Base-by-base conservation (phyloP, 768 basidiomycete species). In the Amanita rimosa region DNA sequence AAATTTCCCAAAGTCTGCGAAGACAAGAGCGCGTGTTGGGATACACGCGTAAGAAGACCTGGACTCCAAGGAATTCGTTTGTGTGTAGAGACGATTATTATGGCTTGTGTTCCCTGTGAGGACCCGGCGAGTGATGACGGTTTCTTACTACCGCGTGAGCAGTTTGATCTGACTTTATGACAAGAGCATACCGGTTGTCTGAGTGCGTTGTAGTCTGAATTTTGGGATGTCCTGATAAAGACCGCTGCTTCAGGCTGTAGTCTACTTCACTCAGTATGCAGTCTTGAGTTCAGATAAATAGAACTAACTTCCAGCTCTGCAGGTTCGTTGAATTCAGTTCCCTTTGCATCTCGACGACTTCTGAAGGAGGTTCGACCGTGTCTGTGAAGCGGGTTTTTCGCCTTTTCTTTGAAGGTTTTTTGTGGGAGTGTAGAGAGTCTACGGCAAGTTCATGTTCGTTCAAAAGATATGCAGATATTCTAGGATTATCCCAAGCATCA, bases 1-100 rank as follows among this genome's bases (percentile, higher is more conserved):
- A 90, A 60, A 52, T 87, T 81, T 16, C 69, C 72, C 2, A 92
- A 72, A 0, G 79, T 84, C 57, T 89, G 83, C 4, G 80, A 81
- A n/a, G 85, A 80, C 13, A 83, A 60, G 6, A 85, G 59, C 9
- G 72, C 74, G 58, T 88, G 84, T 55, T 82, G 82, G 7, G 86
- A 88, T 49, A 72, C 64, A 33, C 83, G 81, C 41, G 68, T 67
- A 9, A 83, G 65, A 45, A 74, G 72, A 45, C 75, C 77, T 46
- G 74, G 74, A 17, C 74, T 70, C 81, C 83, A 86, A 17, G 73
- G 57, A 21, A 82, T 65, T 48, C 73, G 77, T 53, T 73, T 75
- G 58, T 85, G 72, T 6, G 85, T 64, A 3, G 83, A 76, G 26
- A 84, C 56, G 26, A 72, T 77, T 24, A 88, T 58, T 10, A 88